phyloP scores from a whole-genome alignment of 768 basidiomycete genomes.

The Mycena filopes region DNA sequence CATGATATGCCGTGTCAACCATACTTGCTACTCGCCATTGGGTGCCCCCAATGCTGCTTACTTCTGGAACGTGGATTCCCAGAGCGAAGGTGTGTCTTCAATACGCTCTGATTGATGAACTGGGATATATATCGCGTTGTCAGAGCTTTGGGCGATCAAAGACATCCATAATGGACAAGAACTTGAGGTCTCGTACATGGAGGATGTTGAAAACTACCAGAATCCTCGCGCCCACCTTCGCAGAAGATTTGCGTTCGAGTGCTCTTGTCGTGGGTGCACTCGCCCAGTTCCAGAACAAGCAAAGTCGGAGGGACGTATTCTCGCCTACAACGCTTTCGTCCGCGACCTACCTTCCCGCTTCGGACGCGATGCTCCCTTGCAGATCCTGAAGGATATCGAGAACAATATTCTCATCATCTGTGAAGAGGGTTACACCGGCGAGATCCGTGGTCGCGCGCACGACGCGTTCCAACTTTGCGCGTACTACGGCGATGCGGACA shows the following conservation, averaged over 20 bases:
- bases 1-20: conserved; percentile 22
- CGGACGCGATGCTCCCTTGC: conserved; percentile 3
- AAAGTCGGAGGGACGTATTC: conserved; percentile 6
- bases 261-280: conserved; percentile 15
- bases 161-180: conserved; percentile 24
- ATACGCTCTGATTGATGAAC: background rate
- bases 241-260: conserved; percentile 5
- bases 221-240: background rate
- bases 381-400: conserved; percentile 14
- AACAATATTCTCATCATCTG: conserved; percentile 6
- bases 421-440: conserved; percentile 15
- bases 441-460: conserved; percentile 3
- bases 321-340: conserved; percentile 15
- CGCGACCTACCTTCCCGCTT: conserved; percentile 1
- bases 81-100: conserved; percentile 9
- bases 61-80: conserved; percentile 1
- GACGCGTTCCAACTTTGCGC: conserved; percentile 26
- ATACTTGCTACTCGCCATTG: conserved; percentile 20
- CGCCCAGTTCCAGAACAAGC: conserved; percentile 9
- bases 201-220: background rate
- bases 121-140: background rate
- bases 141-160: conserved; percentile 19
- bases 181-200: conserved; percentile 25
- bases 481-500: conserved; percentile 15
- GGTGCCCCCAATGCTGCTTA: conserved; percentile 14